A percentile compares a stretch with the other conserved stretches of the same genome.
Conservation (phyloP, 2,329 filamentous ascomycete genomes). For the Nigrospora oryzae region DNA sequence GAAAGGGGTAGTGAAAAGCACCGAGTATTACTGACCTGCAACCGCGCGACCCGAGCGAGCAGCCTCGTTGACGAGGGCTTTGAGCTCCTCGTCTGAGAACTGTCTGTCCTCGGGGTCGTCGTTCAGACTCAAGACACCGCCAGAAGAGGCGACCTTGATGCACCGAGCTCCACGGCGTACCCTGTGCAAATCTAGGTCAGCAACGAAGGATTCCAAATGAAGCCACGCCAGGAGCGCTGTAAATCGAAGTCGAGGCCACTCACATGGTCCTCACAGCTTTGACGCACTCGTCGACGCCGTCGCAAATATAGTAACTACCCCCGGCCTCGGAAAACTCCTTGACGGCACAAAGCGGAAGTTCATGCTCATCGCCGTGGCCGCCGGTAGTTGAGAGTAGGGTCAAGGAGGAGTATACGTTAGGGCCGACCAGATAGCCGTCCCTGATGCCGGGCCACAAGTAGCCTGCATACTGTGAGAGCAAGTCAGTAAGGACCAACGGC, state of each 20-base stretch:
- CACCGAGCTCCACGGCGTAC: constrained; percentile 36
- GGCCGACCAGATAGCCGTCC: constrained; percentile 34
- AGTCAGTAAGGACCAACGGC: not conserved
- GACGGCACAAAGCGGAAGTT: constrained; percentile 24
- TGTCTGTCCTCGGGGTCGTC: constrained; percentile 32
- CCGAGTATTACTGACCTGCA: constrained; percentile 9
- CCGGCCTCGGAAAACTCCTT: constrained; percentile 21
- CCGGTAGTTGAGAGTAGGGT: constrained; percentile 35
- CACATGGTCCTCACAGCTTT: constrained; percentile 24
- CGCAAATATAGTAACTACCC: constrained; percentile 25
- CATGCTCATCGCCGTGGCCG: constrained; percentile 37
- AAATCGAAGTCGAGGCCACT: not conserved
- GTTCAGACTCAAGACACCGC: constrained; percentile 32
- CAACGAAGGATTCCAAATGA: no score
- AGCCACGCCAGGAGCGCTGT: no score
- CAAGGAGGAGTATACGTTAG: constrained; percentile 38
- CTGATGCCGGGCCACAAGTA: constrained; percentile 32
- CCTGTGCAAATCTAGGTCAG: constrained; percentile 10
- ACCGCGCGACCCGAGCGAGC: constrained; percentile 27
- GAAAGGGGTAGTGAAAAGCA: no score
- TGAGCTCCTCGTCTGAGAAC: constrained; percentile 33
- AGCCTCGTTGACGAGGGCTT: constrained; percentile 34
- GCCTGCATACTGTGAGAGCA: constrained; percentile 22
- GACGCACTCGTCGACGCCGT: constrained; percentile 36
- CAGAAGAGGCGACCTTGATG: constrained; percentile 36